Evolutionary conservation across 2,329 filamentous ascomycete species (phyloP).

Genomic region (Ceratocystiopsis minuta): DNA sequence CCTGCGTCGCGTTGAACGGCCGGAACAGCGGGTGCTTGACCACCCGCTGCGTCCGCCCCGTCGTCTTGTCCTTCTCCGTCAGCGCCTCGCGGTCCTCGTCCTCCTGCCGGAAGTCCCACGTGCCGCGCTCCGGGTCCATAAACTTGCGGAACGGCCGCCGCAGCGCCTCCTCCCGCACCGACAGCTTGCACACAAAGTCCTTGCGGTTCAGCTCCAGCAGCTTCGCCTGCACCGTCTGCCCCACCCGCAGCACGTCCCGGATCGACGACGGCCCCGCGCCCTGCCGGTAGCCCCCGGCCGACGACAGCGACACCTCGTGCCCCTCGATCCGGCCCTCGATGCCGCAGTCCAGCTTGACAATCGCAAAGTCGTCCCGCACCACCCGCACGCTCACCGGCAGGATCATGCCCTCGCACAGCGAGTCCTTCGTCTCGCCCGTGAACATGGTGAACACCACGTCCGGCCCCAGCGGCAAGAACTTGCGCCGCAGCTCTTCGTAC

Average conservation of each 20-base stretch:
- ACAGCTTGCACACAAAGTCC: constrained; percentile 66
- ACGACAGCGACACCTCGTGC: constrained; percentile 49
- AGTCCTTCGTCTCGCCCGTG: constrained; percentile 77
- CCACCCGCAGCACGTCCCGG: constrained; percentile 54
- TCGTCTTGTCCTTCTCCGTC: constrained; percentile 69
- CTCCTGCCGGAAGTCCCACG: constrained; percentile 80
- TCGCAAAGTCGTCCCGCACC: constrained; percentile 81
- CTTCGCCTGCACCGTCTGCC: constrained; percentile 79
- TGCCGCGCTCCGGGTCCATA: constrained; percentile 54
- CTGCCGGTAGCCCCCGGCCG: constrained; percentile 13
- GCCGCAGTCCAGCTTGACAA: constrained; percentile 84
- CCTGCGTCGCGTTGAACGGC: constrained; percentile 79
- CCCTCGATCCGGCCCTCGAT: constrained; percentile 77
- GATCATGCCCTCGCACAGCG: constrained; percentile 77
- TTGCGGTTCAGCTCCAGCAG: constrained; percentile 76
- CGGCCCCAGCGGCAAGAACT: constrained; percentile 49
- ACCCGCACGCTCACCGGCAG: constrained; percentile 76
- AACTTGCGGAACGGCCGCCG: constrained; percentile 52
- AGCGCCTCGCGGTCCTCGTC: constrained; percentile 64
- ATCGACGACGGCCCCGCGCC: constrained; percentile 25
- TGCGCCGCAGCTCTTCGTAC: constrained; percentile 81
- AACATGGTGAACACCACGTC: constrained; percentile 92
- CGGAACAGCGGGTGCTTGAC: constrained; percentile 97
- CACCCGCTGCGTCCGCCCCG: constrained; percentile 75
- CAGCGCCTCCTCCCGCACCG: constrained; percentile 65